Evolutionary conservation across 2,329 filamentous ascomycete genomes (phyloP).

Genomic region (Calonectria honghensis): DNA sequence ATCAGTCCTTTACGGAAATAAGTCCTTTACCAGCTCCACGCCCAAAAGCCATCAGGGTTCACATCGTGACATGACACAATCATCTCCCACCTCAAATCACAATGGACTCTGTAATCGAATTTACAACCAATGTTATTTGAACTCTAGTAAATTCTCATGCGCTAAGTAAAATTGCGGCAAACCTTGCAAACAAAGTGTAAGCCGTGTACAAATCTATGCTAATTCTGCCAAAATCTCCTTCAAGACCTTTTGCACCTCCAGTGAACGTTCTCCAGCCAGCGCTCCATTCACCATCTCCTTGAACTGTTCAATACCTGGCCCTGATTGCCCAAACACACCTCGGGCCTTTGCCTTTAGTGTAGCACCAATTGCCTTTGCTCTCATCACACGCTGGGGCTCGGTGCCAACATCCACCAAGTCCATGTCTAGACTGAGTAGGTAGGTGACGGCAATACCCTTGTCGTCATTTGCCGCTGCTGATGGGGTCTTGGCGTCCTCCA

Average conservation of each 20-base stretch:
- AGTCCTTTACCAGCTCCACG: not conserved
- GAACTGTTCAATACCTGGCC: slow-evolving; percentile 56
- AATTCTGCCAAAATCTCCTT: slow-evolving; percentile 60
- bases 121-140: not conserved
- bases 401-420: slow-evolving; percentile 68
- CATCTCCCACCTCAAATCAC: not conserved
- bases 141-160: not conserved
- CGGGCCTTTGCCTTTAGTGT: slow-evolving; percentile 65
- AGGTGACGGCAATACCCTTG: slow-evolving; percentile 56
- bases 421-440: slow-evolving; percentile 69
- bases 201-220: slow-evolving; percentile 33
- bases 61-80: not conserved
- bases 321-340: slow-evolving; percentile 63
- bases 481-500: slow-evolving; percentile 63
- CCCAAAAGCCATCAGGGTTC: not conserved
- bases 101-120: not conserved
- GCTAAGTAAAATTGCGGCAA: not conserved
- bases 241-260: slow-evolving; percentile 67
- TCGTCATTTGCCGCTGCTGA: slow-evolving; percentile 47
- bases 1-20: not conserved
- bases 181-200: not conserved
- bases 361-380: slow-evolving; percentile 67
- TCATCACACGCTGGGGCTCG: slow-evolving; percentile 70
- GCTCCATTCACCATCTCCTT: slow-evolving; percentile 59
- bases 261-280: slow-evolving; percentile 64